Base-by-base conservation (phyloP, 257 asterid species). In the Plectranthus barbatus region DNA sequence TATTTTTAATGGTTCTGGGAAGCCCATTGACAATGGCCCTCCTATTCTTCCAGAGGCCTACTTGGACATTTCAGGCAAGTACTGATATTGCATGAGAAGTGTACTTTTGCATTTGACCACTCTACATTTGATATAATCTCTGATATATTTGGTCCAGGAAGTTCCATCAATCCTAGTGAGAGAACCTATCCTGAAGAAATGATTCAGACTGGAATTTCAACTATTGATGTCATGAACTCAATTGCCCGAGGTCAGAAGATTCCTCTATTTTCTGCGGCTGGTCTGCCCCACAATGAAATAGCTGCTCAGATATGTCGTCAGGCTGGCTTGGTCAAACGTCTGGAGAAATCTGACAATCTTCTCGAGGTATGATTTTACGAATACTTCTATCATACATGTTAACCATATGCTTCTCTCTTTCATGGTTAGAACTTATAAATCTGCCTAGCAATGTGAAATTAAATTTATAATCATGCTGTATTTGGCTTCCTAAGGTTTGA, bases 261-360 rank as follows among this genome's bases (percentile, higher is more conserved):
- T 59, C 97, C 95, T 64, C 97, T 90, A 61, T 90, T 90, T 58
- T 90, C 97, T 44, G 97, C 97, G 50, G 97, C 97, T 68, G 97
- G 97, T 78, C 95, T 90, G 72, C 97, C 95, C 23, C 97, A 90
- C 81, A 90, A 90, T 78, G 97, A 90, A 80, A 90, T 90, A 46
- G 97, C 97, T 60, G 97, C 97, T 68, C 97, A 90, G 77, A 90
- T 90, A 48, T 90, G 97, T 78, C 95, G 97, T 55, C 97, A 90
- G 78, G 97, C 97, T 79, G 97, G 97, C 74, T 82, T 91, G 80
- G 98, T 91, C 73, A 88, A 86, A 75, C 90, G 95, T n/a, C 70
- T 86, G 78, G 98, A 91, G 83, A 88, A 84, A 77, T 12, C 94
- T 60, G 91, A 79, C 48, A 78, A 84, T 72, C 95, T 91, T 74